These are phyloP conservation scores for Solanum chaucha DNA, from an alignment of 257 asterid species.

Conservation along the genomic window DNA sequence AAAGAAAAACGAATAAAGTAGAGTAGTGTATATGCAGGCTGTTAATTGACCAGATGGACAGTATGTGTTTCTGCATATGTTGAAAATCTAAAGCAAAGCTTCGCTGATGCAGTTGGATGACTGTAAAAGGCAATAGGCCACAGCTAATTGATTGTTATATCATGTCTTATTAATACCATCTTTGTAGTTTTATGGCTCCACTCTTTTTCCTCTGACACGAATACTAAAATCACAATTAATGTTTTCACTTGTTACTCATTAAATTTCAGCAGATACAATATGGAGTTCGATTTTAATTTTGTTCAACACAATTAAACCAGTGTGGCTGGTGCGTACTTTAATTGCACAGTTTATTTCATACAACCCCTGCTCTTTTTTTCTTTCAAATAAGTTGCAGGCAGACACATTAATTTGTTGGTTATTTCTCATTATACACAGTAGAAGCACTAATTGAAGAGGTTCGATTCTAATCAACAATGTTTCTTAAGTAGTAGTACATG, in stretches of 20 bases:
- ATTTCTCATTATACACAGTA: background rate
- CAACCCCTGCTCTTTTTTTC: background rate
- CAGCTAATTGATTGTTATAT: slow-evolving; percentile 37
- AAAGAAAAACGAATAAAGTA: background rate
- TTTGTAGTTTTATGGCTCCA: background rate
- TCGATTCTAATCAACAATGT: background rate
- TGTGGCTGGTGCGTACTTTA: background rate
- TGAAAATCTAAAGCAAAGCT: slow-evolving; percentile 34
- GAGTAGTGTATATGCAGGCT: background rate
- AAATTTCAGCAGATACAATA: background rate
- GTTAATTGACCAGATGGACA: slow-evolving; percentile 35
- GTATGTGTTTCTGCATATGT: slow-evolving; percentile 34
- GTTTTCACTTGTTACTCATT: background rate
- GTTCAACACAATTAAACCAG: background rate
- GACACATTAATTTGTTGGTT: background rate
- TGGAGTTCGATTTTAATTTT: background rate
- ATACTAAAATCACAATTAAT: background rate
- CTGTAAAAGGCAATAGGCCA: slow-evolving; percentile 9
- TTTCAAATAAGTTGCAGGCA: background rate
- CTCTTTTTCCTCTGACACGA: background rate
- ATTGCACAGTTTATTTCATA: background rate
- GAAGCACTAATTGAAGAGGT: background rate
- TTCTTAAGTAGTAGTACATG: background rate
- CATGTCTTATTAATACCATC: slow-evolving; percentile 21
- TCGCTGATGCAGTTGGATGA: slow-evolving; percentile 22